Evolutionary conservation across 345 rosid genomes (phyloP).

Genomic region (Brassica incana): DNA sequence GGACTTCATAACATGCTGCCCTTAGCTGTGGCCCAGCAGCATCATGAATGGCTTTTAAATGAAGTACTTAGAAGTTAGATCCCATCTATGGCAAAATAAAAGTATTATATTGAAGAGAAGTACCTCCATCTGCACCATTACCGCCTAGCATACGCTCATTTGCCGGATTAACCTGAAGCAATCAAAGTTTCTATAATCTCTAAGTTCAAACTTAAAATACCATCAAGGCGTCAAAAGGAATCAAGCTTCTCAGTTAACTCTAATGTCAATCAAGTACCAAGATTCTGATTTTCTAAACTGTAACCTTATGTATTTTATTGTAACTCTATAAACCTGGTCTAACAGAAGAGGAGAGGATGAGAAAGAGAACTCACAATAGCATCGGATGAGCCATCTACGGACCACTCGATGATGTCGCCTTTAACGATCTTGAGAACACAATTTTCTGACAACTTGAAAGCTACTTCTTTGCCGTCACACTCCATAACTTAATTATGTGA

Average conservation of each 20-base stretch:
- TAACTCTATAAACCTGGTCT: not conserved
- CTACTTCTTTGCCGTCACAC: constrained; percentile 19
- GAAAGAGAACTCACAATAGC: constrained; percentile 57
- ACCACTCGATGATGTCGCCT: constrained; percentile 88
- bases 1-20: constrained; percentile 66
- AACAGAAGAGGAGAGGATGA: not conserved
- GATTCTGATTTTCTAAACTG: not conserved
- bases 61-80: not conserved
- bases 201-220: not conserved
- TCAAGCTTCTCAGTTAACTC: not conserved
- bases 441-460: constrained; percentile 52
- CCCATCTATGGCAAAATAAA: not conserved
- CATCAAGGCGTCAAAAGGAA: not conserved
- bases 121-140: constrained; percentile 95
- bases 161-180: constrained; percentile 73
- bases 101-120: not conserved
- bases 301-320: not conserved
- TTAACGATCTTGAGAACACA: constrained; percentile 56
- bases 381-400: constrained; percentile 71
- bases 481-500: constrained; percentile 37
- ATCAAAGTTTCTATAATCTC: not conserved
- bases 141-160: constrained; percentile 88
- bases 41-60: constrained; percentile 40
- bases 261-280: not conserved
- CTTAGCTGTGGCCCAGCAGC: constrained; percentile 76